Evolutionary conservation across 2,329 filamentous ascomycete species (phyloP), one percentile per base, ranked within the genome.

Genomic region (Fusarium sp.): DNA sequence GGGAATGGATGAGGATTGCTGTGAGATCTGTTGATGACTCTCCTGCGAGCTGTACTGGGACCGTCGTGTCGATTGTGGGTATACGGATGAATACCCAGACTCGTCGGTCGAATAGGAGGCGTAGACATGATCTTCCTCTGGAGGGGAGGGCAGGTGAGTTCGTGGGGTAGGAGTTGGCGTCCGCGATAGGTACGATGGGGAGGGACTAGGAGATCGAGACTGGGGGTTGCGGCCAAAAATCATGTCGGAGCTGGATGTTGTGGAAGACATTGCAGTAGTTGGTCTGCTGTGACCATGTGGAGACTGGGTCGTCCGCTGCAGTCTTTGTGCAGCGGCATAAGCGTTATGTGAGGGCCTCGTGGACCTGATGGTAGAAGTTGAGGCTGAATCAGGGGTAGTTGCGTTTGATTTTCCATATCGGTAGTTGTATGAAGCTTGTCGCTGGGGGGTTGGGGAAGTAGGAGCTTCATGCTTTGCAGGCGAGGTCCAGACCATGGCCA

Each of bases 401-500:
- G 55, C 3, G 44, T 51, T 55, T 68, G 72, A 68, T 46, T 59
- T 43, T 51, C 57, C 51, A 31, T 61, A 30, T 60, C 16, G 48
- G 28, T 40, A 46, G 47, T 50, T 37, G 47, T 54, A 46, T 59
- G 36, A 48, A 48, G 34, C 54, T 56, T 68, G 43, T 60, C 44
- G 46, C 51, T 50, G 55, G 40, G 40, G 46, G 37, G 23, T 16
- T 51, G 47, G 43, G 18, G 36, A 34, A 28, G 15, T 11, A 36
- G 64, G 39, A 36, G 60, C 39, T 40, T 47, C 51, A 53, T 43
- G 39, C 60, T 56, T 53, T 50, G 55, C 39, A 56, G 64, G 52
- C 52, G 65, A 72, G 64, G 79, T 74, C 82, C 81, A 82, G 74
- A 82, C 79, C 77, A 83, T 75, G 77, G 80, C 79, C 64, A 82